These are phyloP conservation scores for Boletus subparvulus DNA, from an alignment of 768 basidiomycete species.

Conservation along the genomic window DNA sequence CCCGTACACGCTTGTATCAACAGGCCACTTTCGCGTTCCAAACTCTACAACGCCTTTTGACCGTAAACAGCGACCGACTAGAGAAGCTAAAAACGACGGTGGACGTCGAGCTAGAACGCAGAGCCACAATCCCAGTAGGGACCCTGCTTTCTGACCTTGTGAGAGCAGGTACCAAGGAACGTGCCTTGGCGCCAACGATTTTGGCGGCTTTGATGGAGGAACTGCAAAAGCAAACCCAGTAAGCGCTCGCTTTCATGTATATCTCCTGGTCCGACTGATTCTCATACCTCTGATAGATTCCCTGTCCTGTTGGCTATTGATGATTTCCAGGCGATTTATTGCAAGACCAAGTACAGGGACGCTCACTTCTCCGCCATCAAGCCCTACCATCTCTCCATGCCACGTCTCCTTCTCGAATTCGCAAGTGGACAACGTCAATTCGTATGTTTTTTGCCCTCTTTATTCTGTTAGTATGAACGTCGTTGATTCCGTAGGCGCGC, in stretches of 20 bases:
- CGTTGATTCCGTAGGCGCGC: slow-evolving; percentile 44
- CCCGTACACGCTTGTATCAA: slow-evolving; percentile 72
- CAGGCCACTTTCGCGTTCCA: slow-evolving; percentile 67
- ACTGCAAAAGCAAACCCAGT: slow-evolving; percentile 66
- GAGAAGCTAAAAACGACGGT: slow-evolving; percentile 40
- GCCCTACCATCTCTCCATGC: slow-evolving; percentile 76
- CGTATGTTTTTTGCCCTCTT: slow-evolving; percentile 44
- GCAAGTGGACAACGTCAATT: slow-evolving; percentile 68
- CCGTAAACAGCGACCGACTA: slow-evolving; percentile 54
- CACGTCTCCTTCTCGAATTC: slow-evolving; percentile 75
- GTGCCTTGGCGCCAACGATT: slow-evolving; percentile 50
- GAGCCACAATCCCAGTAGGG: slow-evolving; percentile 45
- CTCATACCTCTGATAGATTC: slow-evolving; percentile 40
- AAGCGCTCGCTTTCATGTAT: slow-evolving; percentile 14
- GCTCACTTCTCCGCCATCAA: slow-evolving; percentile 68
- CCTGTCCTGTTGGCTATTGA: slow-evolving; percentile 86
- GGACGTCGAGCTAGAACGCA: slow-evolving; percentile 47
- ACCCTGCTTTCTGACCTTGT: slow-evolving; percentile 55
- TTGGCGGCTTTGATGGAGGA: slow-evolving; percentile 59
- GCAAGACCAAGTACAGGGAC: slow-evolving; percentile 65
- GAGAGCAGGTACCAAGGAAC: slow-evolving; percentile 54
- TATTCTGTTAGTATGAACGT: neutral
- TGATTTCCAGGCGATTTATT: slow-evolving; percentile 82
- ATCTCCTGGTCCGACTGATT: neutral
- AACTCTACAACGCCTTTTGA: slow-evolving; percentile 58